Percentiles rank a stretch among this genome's conserved stretches.
These are phyloP conservation scores for Cucumis hystrix DNA, from an alignment of 306 rosid genomes.

Conservation along the genomic window DNA sequence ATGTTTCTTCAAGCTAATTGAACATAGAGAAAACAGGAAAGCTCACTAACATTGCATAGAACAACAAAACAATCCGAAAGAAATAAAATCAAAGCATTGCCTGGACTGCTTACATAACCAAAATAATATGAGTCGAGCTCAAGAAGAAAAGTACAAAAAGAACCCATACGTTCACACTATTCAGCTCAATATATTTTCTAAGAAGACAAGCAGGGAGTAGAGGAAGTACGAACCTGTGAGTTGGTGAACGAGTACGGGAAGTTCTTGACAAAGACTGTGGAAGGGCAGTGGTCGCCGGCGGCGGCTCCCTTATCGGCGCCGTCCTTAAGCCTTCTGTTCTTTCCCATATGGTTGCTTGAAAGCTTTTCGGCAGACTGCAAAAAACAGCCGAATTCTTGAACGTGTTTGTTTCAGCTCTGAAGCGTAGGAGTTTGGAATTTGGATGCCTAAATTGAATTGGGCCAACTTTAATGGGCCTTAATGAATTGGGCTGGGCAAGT, in stretches of 20 bases:
- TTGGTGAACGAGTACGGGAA: slow-evolving; percentile 67
- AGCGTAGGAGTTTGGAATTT: neutral
- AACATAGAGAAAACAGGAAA: neutral
- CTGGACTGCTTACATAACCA: neutral
- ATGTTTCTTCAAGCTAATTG: slow-evolving; percentile 67
- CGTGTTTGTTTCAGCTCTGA: neutral
- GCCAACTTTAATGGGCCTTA: neutral
- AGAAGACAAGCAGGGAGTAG: slow-evolving; percentile 6
- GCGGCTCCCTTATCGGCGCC: slow-evolving; percentile 18
- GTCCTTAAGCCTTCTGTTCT: slow-evolving; percentile 41
- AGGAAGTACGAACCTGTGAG: slow-evolving; percentile 36
- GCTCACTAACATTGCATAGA: neutral
- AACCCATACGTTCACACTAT: neutral
- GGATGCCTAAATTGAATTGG: neutral
- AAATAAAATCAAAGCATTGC: neutral
- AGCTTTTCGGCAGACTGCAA: neutral
- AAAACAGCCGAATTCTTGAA: neutral
- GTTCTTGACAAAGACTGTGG: slow-evolving; percentile 60
- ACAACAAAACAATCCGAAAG: neutral
- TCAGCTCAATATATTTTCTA: neutral
- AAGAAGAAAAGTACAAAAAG: neutral
- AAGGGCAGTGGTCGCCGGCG: slow-evolving; percentile 25
- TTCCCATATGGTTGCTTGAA: slow-evolving; percentile 35
- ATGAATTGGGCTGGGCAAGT: neutral
- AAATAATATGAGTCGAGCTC: neutral